Evolutionary conservation across 2,329 filamentous ascomycete species (phyloP), one percentile per base, ranked within the genome.

Genomic region (Hirsutella minnesotensis): DNA sequence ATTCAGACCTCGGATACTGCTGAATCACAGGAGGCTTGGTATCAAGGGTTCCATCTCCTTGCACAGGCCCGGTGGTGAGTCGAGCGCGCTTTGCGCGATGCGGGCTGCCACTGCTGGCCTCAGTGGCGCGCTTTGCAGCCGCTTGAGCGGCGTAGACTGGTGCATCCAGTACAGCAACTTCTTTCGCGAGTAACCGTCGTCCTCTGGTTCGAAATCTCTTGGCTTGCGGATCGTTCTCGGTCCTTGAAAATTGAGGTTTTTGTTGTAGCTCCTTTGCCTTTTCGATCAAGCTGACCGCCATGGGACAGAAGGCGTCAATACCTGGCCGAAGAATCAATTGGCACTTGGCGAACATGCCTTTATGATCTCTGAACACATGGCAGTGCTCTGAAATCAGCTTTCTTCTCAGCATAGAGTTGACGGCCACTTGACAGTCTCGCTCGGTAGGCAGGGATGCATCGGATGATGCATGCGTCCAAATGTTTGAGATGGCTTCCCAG

Each of bases 101-200:
- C n/a, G 41, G 31, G 19, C 46, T 44, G 22, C 55, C 57, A 13
- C 55, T 48, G 3, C 46, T 35, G 7, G 47, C 46, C 29, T 56
- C 53, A 4, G 48, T 42, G 2, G 47, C 52, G 29, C 56, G 57
- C 46, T 62, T 64, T 9, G 58, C 54, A 12, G 60, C 56, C 39
- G 56, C 44, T 47, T 64, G 62, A 9, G 61, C 60, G n/a, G 55
- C 60, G 52, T 75, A 75, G 22, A 73, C 67, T 3, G 72, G 72
- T 2, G 72, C 72, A 41, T 66, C 62, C 22, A 75, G 53, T n/a
- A 66, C 60, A 30, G 70, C 69, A 16, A 75, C 62, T 40, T 69
- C 67, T 9, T 63, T 53, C 3, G 61, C 59, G 39, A 67, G 61
- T 49, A 56, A 50, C 43, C 65, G 57, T 42, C 65, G 58, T 38